These are phyloP conservation scores for Stephania yunnanensis DNA, from an alignment of 164 flowering plant species.

Conservation along the genomic window DNA sequence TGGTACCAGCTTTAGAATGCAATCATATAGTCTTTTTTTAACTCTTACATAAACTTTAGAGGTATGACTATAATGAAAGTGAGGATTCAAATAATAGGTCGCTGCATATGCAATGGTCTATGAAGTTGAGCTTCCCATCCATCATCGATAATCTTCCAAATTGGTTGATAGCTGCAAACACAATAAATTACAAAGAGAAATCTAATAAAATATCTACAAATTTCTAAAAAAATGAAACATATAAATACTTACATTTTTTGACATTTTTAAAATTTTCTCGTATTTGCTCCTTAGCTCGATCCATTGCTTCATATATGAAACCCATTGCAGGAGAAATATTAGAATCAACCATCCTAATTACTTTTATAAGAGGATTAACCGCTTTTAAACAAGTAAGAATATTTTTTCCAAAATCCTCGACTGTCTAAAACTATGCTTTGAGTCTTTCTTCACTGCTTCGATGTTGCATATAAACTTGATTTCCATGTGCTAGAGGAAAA, in stretches of 20 bases:
- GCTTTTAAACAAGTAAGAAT: no score
- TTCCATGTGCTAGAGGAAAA: background rate
- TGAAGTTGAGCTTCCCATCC: background rate
- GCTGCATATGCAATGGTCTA: background rate
- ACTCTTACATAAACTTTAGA: background rate
- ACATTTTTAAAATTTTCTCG: background rate
- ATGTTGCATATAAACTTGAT: background rate
- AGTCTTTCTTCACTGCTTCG: background rate
- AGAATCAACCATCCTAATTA: background rate
- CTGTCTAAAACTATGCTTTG: background rate
- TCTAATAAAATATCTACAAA: no score
- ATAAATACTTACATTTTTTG: no score
- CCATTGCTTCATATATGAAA: no score
- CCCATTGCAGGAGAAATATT: background rate
- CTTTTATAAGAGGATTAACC: background rate
- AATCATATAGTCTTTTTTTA: background rate
- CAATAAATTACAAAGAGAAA: no score
- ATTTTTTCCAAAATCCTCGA: no score
- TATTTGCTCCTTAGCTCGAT: background rate
- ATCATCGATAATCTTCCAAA: background rate
- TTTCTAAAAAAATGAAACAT: no score
- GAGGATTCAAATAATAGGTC: background rate
- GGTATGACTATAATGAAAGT: background rate
- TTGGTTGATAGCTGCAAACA: background rate
- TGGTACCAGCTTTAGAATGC: background rate